These are phyloP conservation scores for Oldenlandia corymbosa DNA, from an alignment of 257 asterid species.

Conservation along the genomic window DNA sequence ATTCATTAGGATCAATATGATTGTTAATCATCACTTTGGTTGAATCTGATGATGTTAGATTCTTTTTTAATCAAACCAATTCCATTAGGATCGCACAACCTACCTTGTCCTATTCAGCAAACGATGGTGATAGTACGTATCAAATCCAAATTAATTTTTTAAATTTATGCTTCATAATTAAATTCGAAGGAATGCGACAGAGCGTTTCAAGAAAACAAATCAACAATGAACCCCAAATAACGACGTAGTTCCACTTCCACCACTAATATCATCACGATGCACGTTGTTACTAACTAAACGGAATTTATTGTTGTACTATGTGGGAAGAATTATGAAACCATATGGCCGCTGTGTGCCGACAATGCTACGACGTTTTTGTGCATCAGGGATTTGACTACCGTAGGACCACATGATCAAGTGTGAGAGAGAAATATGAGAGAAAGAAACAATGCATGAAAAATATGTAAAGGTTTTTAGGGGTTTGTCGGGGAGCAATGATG, in stretches of 20 bases:
- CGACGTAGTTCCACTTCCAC: too few relatives aligned
- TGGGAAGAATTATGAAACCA: neutral
- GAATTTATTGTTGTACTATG: too few relatives aligned
- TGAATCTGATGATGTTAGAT: slow-evolving; percentile 1
- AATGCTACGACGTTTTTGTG: neutral
- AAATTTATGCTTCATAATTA: neutral
- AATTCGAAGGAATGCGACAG: too few relatives aligned
- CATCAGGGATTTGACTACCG: too few relatives aligned
- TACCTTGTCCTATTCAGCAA: slow-evolving; percentile 5
- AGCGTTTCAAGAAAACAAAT: too few relatives aligned
- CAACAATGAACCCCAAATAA: too few relatives aligned
- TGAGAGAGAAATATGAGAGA: neutral
- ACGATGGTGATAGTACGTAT: slow-evolving; percentile 1
- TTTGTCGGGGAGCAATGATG: slow-evolving; percentile 33
- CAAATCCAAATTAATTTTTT: neutral
- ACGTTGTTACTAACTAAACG: too few relatives aligned
- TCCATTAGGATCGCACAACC: neutral
- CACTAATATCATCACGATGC: too few relatives aligned
- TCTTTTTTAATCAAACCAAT: neutral
- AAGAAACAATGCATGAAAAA: neutral
- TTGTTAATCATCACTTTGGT: slow-evolving; percentile 9
- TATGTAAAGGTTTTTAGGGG: neutral
- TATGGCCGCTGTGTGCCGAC: neutral
- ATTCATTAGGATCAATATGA: neutral
- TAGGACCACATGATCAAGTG: slow-evolving; percentile 5